Base-by-base conservation (phyloP, 2,329 filamentous ascomycete genomes). In the Cladosporium sp. region DNA sequence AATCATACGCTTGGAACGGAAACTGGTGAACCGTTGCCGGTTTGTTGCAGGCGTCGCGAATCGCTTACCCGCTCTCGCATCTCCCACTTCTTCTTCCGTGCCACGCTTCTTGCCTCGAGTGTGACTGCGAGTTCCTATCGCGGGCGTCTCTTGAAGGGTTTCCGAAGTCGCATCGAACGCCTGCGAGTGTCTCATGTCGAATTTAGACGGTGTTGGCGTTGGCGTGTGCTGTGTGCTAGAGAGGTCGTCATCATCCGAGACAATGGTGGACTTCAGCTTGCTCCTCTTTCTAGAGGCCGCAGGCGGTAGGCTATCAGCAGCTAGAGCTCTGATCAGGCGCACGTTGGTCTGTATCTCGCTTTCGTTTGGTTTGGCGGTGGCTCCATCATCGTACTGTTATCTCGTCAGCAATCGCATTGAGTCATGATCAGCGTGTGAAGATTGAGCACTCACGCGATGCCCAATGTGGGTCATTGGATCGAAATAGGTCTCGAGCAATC, bases 301-400 rank as follows among this genome's bases (percentile, higher is more conserved):
- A 25, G 40, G 5, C 34, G 36, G 49, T 20, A 34, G 42, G 6
- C 30, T 19, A 15, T 56, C 54, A 3, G 7, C 14, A 11, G 40
- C 37, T 40, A 56, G 37, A 12, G 30, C 42, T 7, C 30, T 36
- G 42, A 56, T 36, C 11, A 47, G 39, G 11, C 40, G 34, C 54
- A 28, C n/a, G 34, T 56, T 56, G 42, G 34, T 49, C n/a, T 49
- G 28, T 12, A 45, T 15, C 12, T 30, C 30, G 15, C 17, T 39
- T 17, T 69, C 65, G 1, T 80, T 63, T 11, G 66, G 60, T 5
- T 69, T 70, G 9, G 70, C 62, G 0, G 77, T 69, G 3, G 73
- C 65, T 25, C 80, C 71, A 34, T 75, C 78, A 64, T 77, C 79
- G 50, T 73, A 76, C 74, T 73, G 76, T 11, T 42, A n/a, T 17